These are phyloP conservation scores for Escovopsis sp. DNA, from an alignment of 2,329 filamentous ascomycete genomes.

Conservation along the genomic window DNA sequence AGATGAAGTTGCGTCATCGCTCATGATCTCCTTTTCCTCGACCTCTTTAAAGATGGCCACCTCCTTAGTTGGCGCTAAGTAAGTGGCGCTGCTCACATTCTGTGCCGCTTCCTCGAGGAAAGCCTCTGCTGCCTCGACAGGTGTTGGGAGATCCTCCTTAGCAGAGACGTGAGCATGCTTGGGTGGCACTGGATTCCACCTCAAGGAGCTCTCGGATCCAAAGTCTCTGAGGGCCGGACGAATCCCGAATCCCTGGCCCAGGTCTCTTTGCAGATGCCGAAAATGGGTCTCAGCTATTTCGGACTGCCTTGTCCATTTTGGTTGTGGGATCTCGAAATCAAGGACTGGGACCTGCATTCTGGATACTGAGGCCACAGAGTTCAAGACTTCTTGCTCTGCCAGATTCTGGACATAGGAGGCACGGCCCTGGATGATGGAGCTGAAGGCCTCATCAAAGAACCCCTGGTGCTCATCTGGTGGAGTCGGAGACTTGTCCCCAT, in stretches of 20 bases:
- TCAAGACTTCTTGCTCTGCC: conserved; percentile 15
- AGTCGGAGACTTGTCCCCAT: neutral
- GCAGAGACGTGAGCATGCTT: conserved; percentile 2
- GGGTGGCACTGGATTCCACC: conserved; percentile 11
- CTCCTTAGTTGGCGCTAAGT: conserved; percentile 1
- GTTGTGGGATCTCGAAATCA: conserved; percentile 11
- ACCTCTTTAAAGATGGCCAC: conserved; percentile 6
- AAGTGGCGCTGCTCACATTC: conserved; percentile 8
- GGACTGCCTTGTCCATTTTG: conserved; percentile 10
- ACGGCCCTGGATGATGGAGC: conserved; percentile 8
- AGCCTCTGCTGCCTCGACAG: conserved; percentile 1
- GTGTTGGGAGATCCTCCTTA: conserved; percentile 6
- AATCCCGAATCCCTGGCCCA: conserved; percentile 2
- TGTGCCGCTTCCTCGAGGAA: conserved; percentile 6
- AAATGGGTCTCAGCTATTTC: conserved; percentile 12
- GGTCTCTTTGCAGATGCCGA: conserved; percentile 9
- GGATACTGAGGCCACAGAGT: conserved; percentile 11
- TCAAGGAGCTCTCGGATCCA: conserved; percentile 9
- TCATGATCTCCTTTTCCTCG: conserved; percentile 12
- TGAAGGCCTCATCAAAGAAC: conserved; percentile 13
- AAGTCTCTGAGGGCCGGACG: neutral
- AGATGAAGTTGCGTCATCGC: neutral
- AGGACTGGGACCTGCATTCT: conserved; percentile 15
- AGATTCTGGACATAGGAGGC: conserved; percentile 3
- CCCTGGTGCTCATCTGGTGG: neutral